These are phyloP conservation scores for Harringtonia lauricola DNA, from an alignment of 2,329 filamentous ascomycete species.

Conservation along the genomic window DNA sequence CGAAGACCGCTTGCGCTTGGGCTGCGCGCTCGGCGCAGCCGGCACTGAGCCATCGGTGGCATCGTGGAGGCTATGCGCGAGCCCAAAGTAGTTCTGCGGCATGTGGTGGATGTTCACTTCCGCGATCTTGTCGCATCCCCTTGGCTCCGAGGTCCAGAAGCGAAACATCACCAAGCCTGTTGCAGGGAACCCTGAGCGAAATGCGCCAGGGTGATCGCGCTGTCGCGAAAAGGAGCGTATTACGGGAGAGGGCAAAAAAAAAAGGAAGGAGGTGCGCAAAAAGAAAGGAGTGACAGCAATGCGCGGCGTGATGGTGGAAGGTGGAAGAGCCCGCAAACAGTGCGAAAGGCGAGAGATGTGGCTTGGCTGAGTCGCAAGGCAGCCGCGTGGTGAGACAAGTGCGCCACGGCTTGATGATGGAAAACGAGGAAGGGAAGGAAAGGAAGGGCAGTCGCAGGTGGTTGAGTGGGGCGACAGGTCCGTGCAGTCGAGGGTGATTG, in stretches of 20 bases:
- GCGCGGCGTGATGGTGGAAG: not conserved
- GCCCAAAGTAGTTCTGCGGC: conserved; percentile 17
- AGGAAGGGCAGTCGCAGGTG: not conserved
- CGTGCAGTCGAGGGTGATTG: conserved; percentile 3
- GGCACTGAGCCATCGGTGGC: not conserved
- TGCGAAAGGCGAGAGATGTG: conserved; percentile 3
- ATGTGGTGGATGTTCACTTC: conserved; percentile 28
- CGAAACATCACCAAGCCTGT: conserved; percentile 45
- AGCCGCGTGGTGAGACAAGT: conserved; percentile 10
- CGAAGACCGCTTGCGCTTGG: conserved; percentile 11
- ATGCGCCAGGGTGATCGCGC: conserved; percentile 1
- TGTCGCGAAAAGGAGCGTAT: not conserved
- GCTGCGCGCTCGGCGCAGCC: not conserved
- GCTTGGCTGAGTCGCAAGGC: conserved; percentile 11
- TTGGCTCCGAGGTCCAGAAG: conserved; percentile 47
- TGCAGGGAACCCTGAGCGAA: conserved; percentile 9
- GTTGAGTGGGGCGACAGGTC: conserved; percentile 3
- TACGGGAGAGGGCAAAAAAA: not conserved
- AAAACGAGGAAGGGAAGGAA: not conserved
- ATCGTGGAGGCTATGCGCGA: conserved; percentile 11
- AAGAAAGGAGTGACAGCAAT: not conserved
- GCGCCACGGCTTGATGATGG: conserved; percentile 4
- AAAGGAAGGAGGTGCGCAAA: not conserved
- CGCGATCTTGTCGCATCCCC: conserved; percentile 42
- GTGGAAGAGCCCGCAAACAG: conserved; percentile 2